phyloP scores from a whole-genome alignment of 805 yeast species.

The Tetrapisispora phaffii region DNA sequence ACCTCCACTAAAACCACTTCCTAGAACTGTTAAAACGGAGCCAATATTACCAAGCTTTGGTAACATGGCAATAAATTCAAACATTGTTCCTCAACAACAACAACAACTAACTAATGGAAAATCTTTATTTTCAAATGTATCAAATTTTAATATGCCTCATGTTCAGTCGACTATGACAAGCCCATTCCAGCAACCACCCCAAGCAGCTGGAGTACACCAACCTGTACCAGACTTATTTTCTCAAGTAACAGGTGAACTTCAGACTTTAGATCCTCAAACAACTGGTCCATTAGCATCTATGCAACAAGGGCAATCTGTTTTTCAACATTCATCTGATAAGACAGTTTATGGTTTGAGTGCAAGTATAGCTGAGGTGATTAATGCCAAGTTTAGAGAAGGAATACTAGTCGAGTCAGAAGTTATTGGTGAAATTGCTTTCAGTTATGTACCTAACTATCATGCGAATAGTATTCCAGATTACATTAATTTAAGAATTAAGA shows the following conservation, averaged over 20 bases:
- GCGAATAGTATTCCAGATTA: constrained; percentile 32
- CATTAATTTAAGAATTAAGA: constrained; percentile 35
- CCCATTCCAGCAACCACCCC: not conserved
- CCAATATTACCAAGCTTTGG: constrained; percentile 6
- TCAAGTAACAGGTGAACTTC: constrained; percentile 26
- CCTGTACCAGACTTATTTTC: constrained; percentile 18
- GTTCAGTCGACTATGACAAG: not conserved
- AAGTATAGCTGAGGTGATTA: constrained; percentile 76
- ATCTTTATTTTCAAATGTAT: not conserved
- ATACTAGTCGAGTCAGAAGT: constrained; percentile 47
- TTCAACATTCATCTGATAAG: constrained; percentile 41
- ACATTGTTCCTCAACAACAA: constrained; percentile 4
- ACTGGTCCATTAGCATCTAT: constrained; percentile 19
- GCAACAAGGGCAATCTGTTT: constrained; percentile 24
- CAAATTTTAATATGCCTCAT: constrained; percentile 2
- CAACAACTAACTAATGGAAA: constrained; percentile 6
- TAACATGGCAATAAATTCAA: not conserved
- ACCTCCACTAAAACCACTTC: constrained; percentile 30
- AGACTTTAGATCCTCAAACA: constrained; percentile 5
- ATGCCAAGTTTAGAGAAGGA: constrained; percentile 67
- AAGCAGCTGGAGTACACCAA: constrained; percentile 24
- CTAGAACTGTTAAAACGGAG: constrained; percentile 8
- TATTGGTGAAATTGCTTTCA: constrained; percentile 81
- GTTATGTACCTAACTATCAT: constrained; percentile 37
- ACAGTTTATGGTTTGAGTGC: constrained; percentile 59